A percentile compares a stretch with the other conserved stretches of the same genome.
Conservation (phyloP, 129 eudicot species). For the Escallonia herrerae region DNA sequence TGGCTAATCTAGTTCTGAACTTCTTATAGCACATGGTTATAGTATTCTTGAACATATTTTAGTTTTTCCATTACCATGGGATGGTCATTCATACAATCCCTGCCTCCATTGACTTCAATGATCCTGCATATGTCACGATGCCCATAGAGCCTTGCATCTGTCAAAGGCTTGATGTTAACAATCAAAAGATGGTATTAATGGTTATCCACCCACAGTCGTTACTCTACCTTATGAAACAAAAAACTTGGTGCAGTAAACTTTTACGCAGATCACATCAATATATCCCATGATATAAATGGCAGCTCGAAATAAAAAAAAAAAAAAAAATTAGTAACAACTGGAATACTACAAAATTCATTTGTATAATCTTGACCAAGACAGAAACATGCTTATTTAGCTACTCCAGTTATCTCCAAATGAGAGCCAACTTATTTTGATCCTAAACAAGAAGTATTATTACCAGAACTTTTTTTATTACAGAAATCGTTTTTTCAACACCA, state of each 20-base stretch:
- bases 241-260: not conserved
- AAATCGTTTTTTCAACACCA: no score
- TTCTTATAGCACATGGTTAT: not conserved
- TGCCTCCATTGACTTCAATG: slow-evolving; percentile 70
- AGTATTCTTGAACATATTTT: not conserved
- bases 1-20: not conserved
- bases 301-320: not conserved
- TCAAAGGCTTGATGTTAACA: slow-evolving; percentile 39
- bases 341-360: no score
- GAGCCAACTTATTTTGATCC: not conserved
- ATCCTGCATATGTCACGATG: slow-evolving; percentile 72
- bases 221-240: not conserved
- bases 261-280: not conserved
- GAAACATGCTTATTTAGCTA: not conserved
- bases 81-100: slow-evolving; percentile 32
- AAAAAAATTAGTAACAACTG: no score
- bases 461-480: no score
- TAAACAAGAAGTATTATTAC: no score
- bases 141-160: slow-evolving; percentile 68
- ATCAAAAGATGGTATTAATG: slow-evolving; percentile 5
- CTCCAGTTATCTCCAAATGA: not conserved
- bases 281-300: not conserved
- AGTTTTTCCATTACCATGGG: slow-evolving; percentile 37
- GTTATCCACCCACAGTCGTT: not conserved
- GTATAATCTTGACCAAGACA: not conserved